Evolutionary conservation across 192 early-diverging fungal genomes (phyloP).

Genomic region (Dimargaris cristalligena): DNA sequence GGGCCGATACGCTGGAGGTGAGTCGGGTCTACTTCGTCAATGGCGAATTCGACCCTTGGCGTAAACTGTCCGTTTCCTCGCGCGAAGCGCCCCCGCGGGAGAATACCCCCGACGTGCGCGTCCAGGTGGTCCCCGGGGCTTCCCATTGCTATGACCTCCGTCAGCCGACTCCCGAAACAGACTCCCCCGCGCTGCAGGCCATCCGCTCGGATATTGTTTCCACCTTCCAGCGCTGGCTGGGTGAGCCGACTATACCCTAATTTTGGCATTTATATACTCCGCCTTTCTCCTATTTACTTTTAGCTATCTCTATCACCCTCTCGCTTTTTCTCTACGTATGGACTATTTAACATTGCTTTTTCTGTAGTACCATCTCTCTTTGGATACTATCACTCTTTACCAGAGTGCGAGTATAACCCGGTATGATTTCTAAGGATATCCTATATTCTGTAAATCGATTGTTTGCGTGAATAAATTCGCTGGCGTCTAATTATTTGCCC

Average conservation of each 20-base stretch:
- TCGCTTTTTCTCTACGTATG: too few species aligned
- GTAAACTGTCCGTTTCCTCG: conserved; percentile 26
- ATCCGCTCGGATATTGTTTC: neutral
- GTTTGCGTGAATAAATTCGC: too few species aligned
- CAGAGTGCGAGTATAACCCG: too few species aligned
- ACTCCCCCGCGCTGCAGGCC: neutral
- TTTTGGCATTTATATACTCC: too few species aligned
- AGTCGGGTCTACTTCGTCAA: conserved; percentile 45
- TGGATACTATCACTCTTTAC: too few species aligned
- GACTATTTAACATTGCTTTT: too few species aligned
- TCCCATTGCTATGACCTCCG: conserved; percentile 10
- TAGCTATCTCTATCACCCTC: too few species aligned
- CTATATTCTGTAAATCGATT: too few species aligned
- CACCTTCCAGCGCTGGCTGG: conserved; percentile 2
- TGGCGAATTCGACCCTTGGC: conserved; percentile 47
- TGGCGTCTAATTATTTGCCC: too few species aligned
- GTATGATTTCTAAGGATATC: too few species aligned
- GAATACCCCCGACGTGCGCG: neutral
- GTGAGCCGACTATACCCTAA: neutral
- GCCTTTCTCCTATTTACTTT: too few species aligned
- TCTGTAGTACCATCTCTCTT: too few species aligned
- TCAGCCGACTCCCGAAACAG: neutral
- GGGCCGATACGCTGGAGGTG: conserved; percentile 20
- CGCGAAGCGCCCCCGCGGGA: conserved; percentile 1
- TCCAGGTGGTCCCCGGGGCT: neutral